Evolutionary conservation across 1,139 yeast genomes (phyloP).

Genomic region (Spathaspora sp.): DNA sequence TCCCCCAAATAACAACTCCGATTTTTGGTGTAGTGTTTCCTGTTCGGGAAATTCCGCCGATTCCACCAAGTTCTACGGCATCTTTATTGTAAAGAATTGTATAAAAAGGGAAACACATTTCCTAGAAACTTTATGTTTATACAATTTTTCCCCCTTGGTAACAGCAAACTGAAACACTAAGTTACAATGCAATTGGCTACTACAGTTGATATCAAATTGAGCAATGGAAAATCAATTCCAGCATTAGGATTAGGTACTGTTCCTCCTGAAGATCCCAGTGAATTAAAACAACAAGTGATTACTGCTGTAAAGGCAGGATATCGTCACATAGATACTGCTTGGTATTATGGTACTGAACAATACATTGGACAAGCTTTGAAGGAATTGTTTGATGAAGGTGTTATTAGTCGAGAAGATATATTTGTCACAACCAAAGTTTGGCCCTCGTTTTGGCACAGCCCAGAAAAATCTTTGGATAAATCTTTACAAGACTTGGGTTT

Average conservation of each 20-base stretch:
- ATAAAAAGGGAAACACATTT: background rate
- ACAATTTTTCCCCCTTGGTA: background rate
- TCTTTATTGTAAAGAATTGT: background rate
- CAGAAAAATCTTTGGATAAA: conserved; percentile 36
- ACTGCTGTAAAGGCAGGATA: conserved; percentile 43
- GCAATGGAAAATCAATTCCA: conserved; percentile 35
- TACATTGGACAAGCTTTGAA: conserved; percentile 51
- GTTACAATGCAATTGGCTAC: conserved; percentile 20
- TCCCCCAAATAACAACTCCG: conserved; percentile 3
- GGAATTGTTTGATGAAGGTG: conserved; percentile 47
- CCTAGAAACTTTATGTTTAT: background rate
- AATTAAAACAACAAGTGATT: conserved; percentile 36
- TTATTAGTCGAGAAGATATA: conserved; percentile 53
- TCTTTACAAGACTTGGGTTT: conserved; percentile 38
- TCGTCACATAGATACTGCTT: conserved; percentile 43
- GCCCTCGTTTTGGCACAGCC: conserved; percentile 41
- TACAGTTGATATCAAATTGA: conserved; percentile 22
- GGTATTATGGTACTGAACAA: conserved; percentile 52
- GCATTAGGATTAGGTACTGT: conserved; percentile 44
- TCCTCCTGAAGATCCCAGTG: conserved; percentile 31
- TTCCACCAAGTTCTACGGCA: background rate
- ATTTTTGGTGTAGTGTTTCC: background rate
- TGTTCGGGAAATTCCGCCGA: conserved; percentile 1
- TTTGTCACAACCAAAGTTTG: conserved; percentile 65
- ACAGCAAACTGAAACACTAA: background rate